Conservation (phyloP, 1,284 basidiomycete species). For the Lentinula novae-zelandiae region DNA sequence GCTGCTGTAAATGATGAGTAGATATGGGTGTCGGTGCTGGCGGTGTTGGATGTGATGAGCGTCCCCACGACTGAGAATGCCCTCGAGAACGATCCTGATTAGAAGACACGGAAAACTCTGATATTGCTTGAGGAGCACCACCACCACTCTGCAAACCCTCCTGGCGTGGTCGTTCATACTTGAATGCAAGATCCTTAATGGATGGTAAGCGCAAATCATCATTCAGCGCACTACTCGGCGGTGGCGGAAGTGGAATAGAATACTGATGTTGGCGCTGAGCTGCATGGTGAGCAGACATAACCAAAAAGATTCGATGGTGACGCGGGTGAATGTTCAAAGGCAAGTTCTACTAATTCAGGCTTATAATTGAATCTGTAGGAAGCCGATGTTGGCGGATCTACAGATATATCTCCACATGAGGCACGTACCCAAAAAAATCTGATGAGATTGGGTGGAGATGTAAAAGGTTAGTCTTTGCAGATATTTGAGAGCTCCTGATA, state of each 20-base stretch:
- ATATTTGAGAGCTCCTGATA: constrained; percentile 1
- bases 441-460: constrained; percentile 11
- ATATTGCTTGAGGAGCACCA: constrained; percentile 6
- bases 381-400: constrained; percentile 15
- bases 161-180: constrained; percentile 30
- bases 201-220: constrained; percentile 57
- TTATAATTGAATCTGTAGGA: constrained; percentile 9
- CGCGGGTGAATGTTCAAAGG: constrained; percentile 27
- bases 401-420: constrained; percentile 8
- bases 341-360: constrained; percentile 8
- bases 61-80: constrained; percentile 25
- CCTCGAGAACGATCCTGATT: constrained; percentile 22
- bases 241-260: constrained; percentile 32
- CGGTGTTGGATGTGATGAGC: constrained; percentile 12
- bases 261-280: constrained; percentile 33
- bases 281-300: constrained; percentile 38
- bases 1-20: constrained; percentile 24
- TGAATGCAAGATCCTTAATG: constrained; percentile 63
- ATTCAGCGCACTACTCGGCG: constrained; percentile 29
- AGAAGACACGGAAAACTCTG: constrained; percentile 18
- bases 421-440: constrained; percentile 1
- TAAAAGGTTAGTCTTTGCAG: constrained; percentile 9
- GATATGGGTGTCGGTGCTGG: constrained; percentile 14
- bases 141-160: constrained; percentile 20
- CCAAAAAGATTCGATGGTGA: constrained; percentile 25